Evolutionary conservation across 192 early-diverging fungal genomes (phyloP).

Genomic region (Entomortierella chlamydospora): DNA sequence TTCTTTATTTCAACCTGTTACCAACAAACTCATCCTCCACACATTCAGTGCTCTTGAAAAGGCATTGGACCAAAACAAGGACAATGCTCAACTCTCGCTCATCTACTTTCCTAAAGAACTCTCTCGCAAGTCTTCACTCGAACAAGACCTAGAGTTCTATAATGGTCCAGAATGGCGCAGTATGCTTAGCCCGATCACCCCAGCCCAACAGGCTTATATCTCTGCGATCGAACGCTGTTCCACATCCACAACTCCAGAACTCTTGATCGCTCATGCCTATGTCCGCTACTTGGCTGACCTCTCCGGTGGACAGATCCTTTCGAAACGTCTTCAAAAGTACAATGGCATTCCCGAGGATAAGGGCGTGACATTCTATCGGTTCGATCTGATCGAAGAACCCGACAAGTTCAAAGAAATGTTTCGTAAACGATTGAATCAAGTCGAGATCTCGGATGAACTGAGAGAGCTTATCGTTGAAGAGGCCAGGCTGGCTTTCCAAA

Average conservation of each 20-base stretch:
- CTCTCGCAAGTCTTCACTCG: constrained; percentile 48
- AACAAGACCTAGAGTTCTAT: constrained; percentile 61
- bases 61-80: constrained; percentile 57
- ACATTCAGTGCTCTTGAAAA: constrained; percentile 59
- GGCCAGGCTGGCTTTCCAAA: constrained; percentile 11
- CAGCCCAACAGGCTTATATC: constrained; percentile 61
- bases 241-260: constrained; percentile 47
- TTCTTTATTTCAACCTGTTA: no score
- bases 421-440: constrained; percentile 58
- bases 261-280: constrained; percentile 65
- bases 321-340: constrained; percentile 58
- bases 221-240: constrained; percentile 55
- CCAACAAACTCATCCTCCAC: background rate
- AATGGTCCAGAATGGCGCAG: constrained; percentile 50
- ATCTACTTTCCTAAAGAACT: constrained; percentile 66
- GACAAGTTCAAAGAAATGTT: constrained; percentile 65
- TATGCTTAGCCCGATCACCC: constrained; percentile 46
- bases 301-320: constrained; percentile 64
- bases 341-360: constrained; percentile 49
- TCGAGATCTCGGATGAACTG: constrained; percentile 44
- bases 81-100: constrained; percentile 53
- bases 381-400: constrained; percentile 56
- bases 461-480: constrained; percentile 26
- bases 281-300: constrained; percentile 68
- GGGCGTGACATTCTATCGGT: constrained; percentile 62